Conservation (phyloP, 2,329 filamentous ascomycete genomes). For the Aspergillus arachidicola region DNA sequence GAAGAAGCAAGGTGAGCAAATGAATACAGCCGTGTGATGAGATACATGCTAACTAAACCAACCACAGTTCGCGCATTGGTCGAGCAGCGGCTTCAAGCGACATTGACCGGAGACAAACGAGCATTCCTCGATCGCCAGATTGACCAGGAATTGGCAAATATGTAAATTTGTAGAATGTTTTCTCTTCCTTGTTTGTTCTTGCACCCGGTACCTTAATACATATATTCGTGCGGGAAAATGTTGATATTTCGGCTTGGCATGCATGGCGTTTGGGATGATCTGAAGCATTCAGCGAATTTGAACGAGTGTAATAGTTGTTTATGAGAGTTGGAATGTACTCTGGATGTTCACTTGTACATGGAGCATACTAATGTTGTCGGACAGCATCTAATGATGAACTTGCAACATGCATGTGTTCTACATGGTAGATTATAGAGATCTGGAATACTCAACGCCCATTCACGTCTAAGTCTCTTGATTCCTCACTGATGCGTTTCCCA, state of each 20-base stretch:
- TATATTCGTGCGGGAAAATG: conserved; percentile 7
- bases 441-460: no score
- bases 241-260: conserved; percentile 13
- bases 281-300: conserved; percentile 13
- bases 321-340: conserved; percentile 1
- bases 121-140: conserved; percentile 92
- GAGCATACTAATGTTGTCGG: not conserved
- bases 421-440: not conserved
- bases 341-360: not conserved
- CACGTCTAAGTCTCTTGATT: no score
- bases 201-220: conserved; percentile 6
- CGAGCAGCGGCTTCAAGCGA: conserved; percentile 89
- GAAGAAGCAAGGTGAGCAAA: conserved; percentile 78
- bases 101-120: conserved; percentile 81
- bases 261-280: conserved; percentile 18
- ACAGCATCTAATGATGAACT: not conserved
- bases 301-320: conserved; percentile 10
- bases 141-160: conserved; percentile 88
- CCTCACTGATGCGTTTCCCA: no score
- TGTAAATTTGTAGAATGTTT: conserved; percentile 59
- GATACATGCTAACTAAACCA: conserved; percentile 1
- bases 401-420: not conserved
- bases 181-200: not conserved
- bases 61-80: conserved; percentile 73
- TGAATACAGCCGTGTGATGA: not conserved